Base-by-base conservation (phyloP, 352 stramenopile genomes). In the Pythium myriotylum region DNA sequence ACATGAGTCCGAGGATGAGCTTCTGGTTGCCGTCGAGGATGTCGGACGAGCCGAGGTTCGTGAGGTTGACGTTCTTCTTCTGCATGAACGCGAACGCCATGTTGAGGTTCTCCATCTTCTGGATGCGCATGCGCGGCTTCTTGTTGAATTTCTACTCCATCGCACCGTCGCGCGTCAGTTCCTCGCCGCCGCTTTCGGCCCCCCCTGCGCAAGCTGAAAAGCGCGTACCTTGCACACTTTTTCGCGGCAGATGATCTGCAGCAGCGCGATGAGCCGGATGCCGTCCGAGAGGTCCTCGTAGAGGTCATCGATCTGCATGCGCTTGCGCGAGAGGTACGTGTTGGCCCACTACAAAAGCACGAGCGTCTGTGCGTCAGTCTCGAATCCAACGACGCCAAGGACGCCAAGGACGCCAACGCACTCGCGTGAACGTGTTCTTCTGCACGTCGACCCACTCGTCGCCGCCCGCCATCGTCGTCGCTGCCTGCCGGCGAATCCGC, bases 71-170 rank as follows among this genome's bases (percentile, higher is more conserved):
- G 63, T 92, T 88, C 66, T 94, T 94, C 65, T 89, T 89, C 52
- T 93, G 83, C 72, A 96, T 76, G 54, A 93, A 96, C 33, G 89
- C 83, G 63, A 97, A 95, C 47, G 88, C 81, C 56, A 97, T 88
- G 76, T 96, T 96, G 17, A 95, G 70, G 65, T 96, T 97, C 70
- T 97, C 90, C 73, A 97, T 92, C 76, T 96, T 97, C 62, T 97
- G 90, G 72, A 97, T 97, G 49, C 89, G 85, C 83, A 97, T 96
- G 62, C 89, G 89, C 59, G 87, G 88, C 58, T 96, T 93, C 73
- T 91, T 93, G 82, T 96, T 97, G 75, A 91, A 94, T 84, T 95
- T 96, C 80, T 94, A 62, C 39, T 5, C 5, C 5, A 35, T 10
- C 29, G 10, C 29, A 35, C 29, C 5, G 29, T n/a, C n/a, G n/a